Evolutionary conservation across 2,329 filamentous ascomycete genomes (phyloP).

Genomic region (Cordyceps javanica): DNA sequence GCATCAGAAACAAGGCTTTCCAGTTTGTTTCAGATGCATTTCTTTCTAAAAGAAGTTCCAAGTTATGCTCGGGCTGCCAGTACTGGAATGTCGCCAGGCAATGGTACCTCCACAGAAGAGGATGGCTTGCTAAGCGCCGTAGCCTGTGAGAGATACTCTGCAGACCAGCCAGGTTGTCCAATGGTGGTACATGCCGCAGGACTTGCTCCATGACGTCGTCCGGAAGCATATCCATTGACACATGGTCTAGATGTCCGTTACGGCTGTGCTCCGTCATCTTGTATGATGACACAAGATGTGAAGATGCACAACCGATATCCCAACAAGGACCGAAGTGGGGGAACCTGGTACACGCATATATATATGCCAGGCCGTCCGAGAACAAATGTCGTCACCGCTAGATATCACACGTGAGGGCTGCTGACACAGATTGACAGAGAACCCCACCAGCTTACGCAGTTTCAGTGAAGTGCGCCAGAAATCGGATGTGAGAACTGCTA

Average conservation of each 20-base stretch:
- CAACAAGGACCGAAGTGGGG: conserved; percentile 5
- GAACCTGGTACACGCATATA: background rate
- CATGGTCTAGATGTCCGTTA: conserved; percentile 14
- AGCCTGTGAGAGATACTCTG: conserved; percentile 57
- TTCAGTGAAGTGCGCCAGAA: background rate
- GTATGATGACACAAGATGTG: background rate
- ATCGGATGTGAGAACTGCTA: background rate
- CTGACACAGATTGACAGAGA: background rate
- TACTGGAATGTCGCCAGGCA: conserved; percentile 64
- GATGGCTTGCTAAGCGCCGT: conserved; percentile 59
- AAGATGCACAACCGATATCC: background rate
- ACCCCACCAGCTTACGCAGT: background rate
- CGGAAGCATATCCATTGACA: conserved; percentile 50
- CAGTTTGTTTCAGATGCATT: conserved; percentile 59
- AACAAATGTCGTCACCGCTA: background rate
- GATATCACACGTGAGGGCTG: background rate
- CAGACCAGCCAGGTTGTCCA: conserved; percentile 43
- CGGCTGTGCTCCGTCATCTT: background rate
- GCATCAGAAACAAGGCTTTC: conserved; percentile 60
- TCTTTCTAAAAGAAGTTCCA: conserved; percentile 48
- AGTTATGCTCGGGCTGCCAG: conserved; percentile 65
- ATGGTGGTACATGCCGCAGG: conserved; percentile 55
- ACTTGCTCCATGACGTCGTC: conserved; percentile 83
- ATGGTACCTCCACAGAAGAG: conserved; percentile 72
- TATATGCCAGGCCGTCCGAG: background rate